Evolutionary conservation across 2,329 filamentous ascomycete species (phyloP), one percentile per base, ranked within the genome.

Genomic region (Nemania bipapillata): DNA sequence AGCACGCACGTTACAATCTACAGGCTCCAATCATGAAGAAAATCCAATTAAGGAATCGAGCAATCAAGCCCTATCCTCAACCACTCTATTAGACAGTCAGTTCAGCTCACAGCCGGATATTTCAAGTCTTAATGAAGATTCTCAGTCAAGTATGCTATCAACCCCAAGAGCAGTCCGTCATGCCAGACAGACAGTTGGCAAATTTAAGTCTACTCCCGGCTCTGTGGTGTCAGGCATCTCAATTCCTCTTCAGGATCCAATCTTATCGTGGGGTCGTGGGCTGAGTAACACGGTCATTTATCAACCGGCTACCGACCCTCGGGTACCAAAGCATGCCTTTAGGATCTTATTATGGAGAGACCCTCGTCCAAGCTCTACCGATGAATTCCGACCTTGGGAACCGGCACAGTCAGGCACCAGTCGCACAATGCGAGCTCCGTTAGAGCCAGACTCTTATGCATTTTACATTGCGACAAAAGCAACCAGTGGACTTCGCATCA

Each of bases 381-480:
- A 83, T 55, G 85, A 87, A 24, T 76, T 84, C 59, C 83, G 83
- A 40, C 86, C 86, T 59, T 87, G 86, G 76, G 84, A 86, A 65
- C 89, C 84, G 82, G 80, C 64, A 77, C 82, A 55, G 80, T 83
- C 81, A 68, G 75, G 28, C 70, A 73, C 15, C 72, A 82, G 56
- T 74, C 80, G 17, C 79, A 84, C 65, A 69, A 79, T 74, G 63
- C 74, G 75, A 26, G 70, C 73, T 42, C 76, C 73, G 12, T 75
- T 74, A 22, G 74, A 74, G 50, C 79, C 85, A 1, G 86, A 87
- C 12, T 83, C 90, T 1, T 90, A 90, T 74, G 86, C 88, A 3
- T 91, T 94, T 69, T 90, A 89, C 77, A 89, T 97, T 58, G 91
- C 91, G 0, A 96, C 93, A 3, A 93, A 94, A 74, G 91, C 92